Base-by-base conservation (phyloP, 2,329 filamentous ascomycete genomes). In the Orbilia quercus region DNA sequence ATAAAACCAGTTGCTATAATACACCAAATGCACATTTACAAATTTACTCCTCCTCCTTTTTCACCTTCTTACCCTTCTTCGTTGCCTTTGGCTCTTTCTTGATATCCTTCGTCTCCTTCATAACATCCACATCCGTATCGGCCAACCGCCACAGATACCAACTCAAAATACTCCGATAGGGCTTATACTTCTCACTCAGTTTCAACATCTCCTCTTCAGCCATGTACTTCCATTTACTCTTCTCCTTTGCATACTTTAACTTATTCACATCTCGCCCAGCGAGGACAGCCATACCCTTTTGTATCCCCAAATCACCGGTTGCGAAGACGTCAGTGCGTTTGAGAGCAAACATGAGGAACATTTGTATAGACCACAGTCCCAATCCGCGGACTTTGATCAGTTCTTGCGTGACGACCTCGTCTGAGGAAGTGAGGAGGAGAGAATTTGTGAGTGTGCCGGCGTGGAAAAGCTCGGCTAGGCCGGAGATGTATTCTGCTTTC, bases 211-310 rank as follows among this genome's bases (percentile, higher is more conserved):
- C 95, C 79, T 88, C 86, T 82, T 98, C 95, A 36, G 85, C 86
- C 92, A 98, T 96, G 80, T 98, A 99, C 83, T 98, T 98, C 90
- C 92, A 98, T 83, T 98, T 98, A 47, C 91, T 91, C 65, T 75
- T 75, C 36, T 64, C 62, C 75, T 88, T 91, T 36, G 82, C 84
- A 38, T 67, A 54, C 82, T 96, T 97, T 70, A 97, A 82, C 81
- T 94, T 96, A 48, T 84, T 87, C 20, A 98, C 88, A 79, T 98
- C 91, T 70, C 87, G 87, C 0, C 95, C 95, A 51, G 89, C 84
- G 79, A 95, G 93, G 0, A 90, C 89, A 0, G 95, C 95, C 89
- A 97, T 96, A 7, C 95, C 95, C 78, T 93, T 85, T 85, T 98
- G 95, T 48, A 99, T 91, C 2, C 95, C 95, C 74, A 99, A 82